Base-by-base conservation (phyloP, 2,329 filamentous ascomycete species). In the Dactylellina parvicollis region DNA sequence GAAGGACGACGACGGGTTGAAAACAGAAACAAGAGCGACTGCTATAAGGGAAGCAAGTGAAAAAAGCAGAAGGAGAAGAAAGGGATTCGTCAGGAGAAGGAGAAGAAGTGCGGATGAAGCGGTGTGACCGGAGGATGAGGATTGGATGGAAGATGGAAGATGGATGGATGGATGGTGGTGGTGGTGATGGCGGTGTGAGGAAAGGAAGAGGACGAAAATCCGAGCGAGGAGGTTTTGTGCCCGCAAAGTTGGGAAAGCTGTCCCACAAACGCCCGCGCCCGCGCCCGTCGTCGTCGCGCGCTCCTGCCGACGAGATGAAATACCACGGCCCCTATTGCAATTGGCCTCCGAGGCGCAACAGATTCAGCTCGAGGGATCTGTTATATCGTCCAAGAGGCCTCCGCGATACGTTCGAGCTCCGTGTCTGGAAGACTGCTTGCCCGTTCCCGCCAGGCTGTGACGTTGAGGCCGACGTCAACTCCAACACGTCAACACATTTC, bases 401-500 rank as follows among this genome's bases (percentile, higher is more conserved):
- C n/a, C n/a, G n/a, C n/a, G n/a, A n/a, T n/a, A n/a, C n/a, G n/a
- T n/a, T n/a, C n/a, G n/a, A n/a, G n/a, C n/a, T n/a, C n/a, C n/a
- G n/a, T n/a, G n/a, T n/a, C n/a, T n/a, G n/a, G n/a, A n/a, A n/a
- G n/a, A n/a, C n/a, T n/a, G n/a, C n/a, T n/a, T n/a, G n/a, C n/a
- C n/a, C n/a, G n/a, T n/a, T n/a, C n/a, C n/a, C n/a, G n/a, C n/a
- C n/a, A n/a, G n/a, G n/a, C n/a, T n/a, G 38, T 14, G 10, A 14
- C 38, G 38, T 14, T 18, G 7, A 18, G 34, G 24, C 28, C 40
- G 40, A 70, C 65, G 55, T 61, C 66, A 71, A 56, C 47, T 57
- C 20, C 66, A 71, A 71, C 66, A 62, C 57, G 20, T 18, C 66
- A 71, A 71, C 66, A 64, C 66, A 71, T 71, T 56, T 65, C 61